Conservation (phyloP, 2,329 filamentous ascomycete genomes). For the Passalora sequoiae region DNA sequence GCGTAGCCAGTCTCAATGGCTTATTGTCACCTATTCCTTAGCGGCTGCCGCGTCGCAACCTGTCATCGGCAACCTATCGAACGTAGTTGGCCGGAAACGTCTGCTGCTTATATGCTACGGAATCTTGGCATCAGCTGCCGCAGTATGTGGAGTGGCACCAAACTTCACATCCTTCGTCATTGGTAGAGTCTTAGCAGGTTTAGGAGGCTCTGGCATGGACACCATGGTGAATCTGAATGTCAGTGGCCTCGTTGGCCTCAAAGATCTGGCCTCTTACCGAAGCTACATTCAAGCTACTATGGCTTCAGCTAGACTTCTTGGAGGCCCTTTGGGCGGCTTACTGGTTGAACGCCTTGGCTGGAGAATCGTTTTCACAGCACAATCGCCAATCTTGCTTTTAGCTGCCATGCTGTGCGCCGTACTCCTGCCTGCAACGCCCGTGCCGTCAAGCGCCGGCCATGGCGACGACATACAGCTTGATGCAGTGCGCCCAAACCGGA, state of each 20-base stretch:
- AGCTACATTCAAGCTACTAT: constrained; percentile 5
- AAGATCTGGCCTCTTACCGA: constrained; percentile 2
- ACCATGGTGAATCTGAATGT: constrained; percentile 3
- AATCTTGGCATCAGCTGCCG: not conserved
- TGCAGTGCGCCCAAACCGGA: not conserved
- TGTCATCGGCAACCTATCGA: constrained; percentile 1
- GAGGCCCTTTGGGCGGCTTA: constrained; percentile 3
- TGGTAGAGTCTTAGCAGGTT: constrained; percentile 1
- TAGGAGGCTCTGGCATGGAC: constrained; percentile 1
- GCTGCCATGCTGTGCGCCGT: not conserved
- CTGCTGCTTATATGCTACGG: constrained; percentile 4
- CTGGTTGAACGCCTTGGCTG: constrained; percentile 2
- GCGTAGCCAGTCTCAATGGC: constrained; percentile 4
- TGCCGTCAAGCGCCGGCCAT: not conserved
- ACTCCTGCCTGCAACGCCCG: not conserved
- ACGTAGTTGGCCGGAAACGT: not conserved
- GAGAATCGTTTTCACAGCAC: constrained; percentile 2
- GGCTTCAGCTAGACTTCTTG: not conserved
- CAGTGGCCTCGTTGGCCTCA: constrained; percentile 5
- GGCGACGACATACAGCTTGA: not conserved
- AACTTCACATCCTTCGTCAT: not conserved
- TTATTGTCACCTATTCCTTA: constrained; percentile 3
- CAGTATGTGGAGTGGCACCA: constrained; percentile 2
- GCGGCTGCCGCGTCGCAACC: constrained; percentile 1
- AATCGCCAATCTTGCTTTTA: constrained; percentile 1